Evolutionary conservation across 371 early-diverging fungal species (phyloP), one percentile per base, ranked within the genome.

Genomic region (Haplosporangium sp.): DNA sequence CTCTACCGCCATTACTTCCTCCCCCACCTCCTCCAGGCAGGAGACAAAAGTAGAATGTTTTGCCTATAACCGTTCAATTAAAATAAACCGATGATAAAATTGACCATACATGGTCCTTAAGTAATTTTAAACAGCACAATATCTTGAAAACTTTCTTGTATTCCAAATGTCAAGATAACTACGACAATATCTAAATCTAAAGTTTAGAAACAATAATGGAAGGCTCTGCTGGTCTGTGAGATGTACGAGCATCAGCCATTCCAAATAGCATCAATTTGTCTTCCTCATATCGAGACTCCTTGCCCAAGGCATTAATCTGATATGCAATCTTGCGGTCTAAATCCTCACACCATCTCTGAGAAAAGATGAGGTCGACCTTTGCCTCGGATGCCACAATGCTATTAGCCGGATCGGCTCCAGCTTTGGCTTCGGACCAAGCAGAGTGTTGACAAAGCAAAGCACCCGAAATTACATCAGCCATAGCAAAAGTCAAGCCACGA

Each of bases 401-500:
- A 19, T 61, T 57, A 20, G 57, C 27, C 15, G 62, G 15, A 11
- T 60, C 62, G 7, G 45, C 38, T 27, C 50, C 55, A 50, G 79
- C 74, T 58, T 79, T 85, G 45, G 47, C 44, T 0, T 78, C 61
- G 37, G 85, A 86, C 86, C 87, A 89, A 15, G 83, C 82, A 34
- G 88, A 86, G 44, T 90, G 89, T 39, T 88, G 86, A 19, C 87
- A 57, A 42, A 90, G 65, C 48, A 90, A 71, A 13, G 85, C 84
- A 42, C 85, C 88, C 2, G 87, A 84, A 10, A 88, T 61, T 11
- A 83, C 71, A 55, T 84, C 86, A 8, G 86, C 90, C 61, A 90
- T 76, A 17, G 87, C 85, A 68, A 90, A 87, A 1, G 87, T 85
- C 44, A 90, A 75, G 8, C 87, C 85, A 59, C 90, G 87, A 3